phyloP scores from a whole-genome alignment of 2,329 filamentous ascomycete genomes.

The Pseudocercospora pini-densiflorae region DNA sequence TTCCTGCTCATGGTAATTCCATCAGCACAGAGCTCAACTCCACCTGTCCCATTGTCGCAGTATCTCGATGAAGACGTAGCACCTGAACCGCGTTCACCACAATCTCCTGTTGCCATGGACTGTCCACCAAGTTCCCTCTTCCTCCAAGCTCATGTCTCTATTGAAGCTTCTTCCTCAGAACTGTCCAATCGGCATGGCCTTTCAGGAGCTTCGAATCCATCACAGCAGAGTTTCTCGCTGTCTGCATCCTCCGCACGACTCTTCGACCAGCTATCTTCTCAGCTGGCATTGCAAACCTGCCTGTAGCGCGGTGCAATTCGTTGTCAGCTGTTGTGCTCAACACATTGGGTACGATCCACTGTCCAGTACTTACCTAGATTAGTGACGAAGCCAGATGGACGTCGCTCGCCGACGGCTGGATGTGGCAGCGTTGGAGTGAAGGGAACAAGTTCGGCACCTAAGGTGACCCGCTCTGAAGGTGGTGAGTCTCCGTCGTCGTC shows the following conservation, averaged over 20 bases:
- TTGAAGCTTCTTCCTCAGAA: constrained; percentile 1
- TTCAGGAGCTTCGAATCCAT: neutral
- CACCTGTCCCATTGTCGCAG: neutral
- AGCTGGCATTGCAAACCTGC: neutral
- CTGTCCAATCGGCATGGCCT: neutral
- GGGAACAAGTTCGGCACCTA: neutral
- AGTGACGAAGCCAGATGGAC: neutral
- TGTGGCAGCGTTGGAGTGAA: neutral
- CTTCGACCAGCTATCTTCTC: constrained; percentile 1
- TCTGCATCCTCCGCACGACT: neutral
- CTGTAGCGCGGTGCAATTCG: neutral
- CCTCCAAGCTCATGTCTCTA: neutral
- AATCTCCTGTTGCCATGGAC: neutral
- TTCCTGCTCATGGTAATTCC: neutral
- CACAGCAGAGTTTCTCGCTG: neutral
- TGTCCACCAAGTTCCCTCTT: neutral
- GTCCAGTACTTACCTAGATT: neutral
- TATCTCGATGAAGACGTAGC: neutral
- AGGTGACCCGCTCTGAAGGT: neutral
- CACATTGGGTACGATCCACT: neutral
- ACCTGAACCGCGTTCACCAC: neutral
- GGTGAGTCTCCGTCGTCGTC: neutral
- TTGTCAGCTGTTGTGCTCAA: neutral
- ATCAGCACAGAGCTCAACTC: neutral
- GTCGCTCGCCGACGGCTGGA: neutral